phyloP scores from a whole-genome alignment of 1,284 basidiomycete species.

The Apiotrichum gracile region DNA sequence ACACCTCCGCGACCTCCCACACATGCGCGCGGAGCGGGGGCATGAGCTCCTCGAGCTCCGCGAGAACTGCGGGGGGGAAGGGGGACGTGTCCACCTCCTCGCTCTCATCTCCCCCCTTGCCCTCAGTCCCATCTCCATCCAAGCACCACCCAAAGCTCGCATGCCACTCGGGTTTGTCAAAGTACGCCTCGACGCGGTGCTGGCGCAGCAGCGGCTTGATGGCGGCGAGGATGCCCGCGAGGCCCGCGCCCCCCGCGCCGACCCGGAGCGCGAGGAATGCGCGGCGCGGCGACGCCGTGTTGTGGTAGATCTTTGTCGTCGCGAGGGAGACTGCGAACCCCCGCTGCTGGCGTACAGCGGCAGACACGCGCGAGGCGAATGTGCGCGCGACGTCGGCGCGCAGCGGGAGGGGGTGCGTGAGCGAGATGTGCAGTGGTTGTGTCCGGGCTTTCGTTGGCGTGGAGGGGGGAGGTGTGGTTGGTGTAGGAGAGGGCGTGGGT shows the following conservation, averaged over 20 bases:
- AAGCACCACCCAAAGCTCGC: conserved; percentile 44
- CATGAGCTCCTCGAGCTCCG: conserved; percentile 3
- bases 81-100: neutral
- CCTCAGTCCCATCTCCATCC: neutral
- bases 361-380: neutral
- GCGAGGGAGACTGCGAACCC: conserved; percentile 24
- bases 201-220: conserved; percentile 31
- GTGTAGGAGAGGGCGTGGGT: neutral
- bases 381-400: conserved; percentile 13
- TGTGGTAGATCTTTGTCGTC: conserved; percentile 28
- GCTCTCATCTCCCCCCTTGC: neutral
- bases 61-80: conserved; percentile 1
- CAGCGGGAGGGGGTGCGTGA: conserved; percentile 43
- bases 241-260: conserved; percentile 34
- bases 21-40: conserved; percentile 6
- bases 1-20: conserved; percentile 27
- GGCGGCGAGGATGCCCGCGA: conserved; percentile 21
- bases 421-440: conserved; percentile 37
- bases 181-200: conserved; percentile 38
- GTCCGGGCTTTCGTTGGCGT: neutral
- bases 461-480: neutral
- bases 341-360: neutral
- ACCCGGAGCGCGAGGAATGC: conserved; percentile 42
- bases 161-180: conserved; percentile 42
- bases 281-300: conserved; percentile 22